Base-by-base conservation (phyloP, 2,329 filamentous ascomycete genomes). In the Triangularia setosa region DNA sequence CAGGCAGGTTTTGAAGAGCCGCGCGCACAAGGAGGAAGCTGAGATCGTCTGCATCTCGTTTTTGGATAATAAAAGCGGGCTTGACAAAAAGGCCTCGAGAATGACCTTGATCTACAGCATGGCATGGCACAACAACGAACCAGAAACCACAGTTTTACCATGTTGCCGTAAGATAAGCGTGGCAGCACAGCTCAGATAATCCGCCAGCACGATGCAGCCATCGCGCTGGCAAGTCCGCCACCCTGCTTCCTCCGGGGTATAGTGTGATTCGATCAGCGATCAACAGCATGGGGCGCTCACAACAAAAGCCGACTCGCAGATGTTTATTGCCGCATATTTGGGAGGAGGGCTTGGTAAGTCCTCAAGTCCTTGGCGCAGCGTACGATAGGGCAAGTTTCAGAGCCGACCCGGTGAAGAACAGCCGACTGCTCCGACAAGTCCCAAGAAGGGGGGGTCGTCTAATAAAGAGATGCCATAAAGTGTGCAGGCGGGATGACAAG, bases 281-380 rank as follows among this genome's bases (percentile, higher is more conserved):
- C 63, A 65, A 54, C 56, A 65, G 64, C 65, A 62, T 60, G 58
- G 60, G 30, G 9, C 58, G 25, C 23, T 40, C 30, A 48, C 57
- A 59, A 44, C 57, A 59, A 59, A 40, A 35, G 57, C 57, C 40
- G 52, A 55, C 25, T 58, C 61, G 67, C 62, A 48, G 61, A 56
- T 65, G 63, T 67, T n/a, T 68, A 69, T 70, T 69, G 69, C 69
- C 60, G 64, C 64, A 69, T 64, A 66, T 65, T 64, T 63, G 55
- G 40, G 60, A 57, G 63, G 61, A 63, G 60, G 65, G 59, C 67
- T 68, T 70, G 69, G 66, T 67, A 65, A 66, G 69, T 69, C 68
- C 66, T 65, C 23, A 24, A 54, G 61, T 53, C 21, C 69, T 71
- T 70, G 69, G 69, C 69, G 64, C 60, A 58, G 28, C 27, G 53